Evolutionary conservation across 257 asterid genomes (phyloP), one percentile per base, ranked within the genome.

Genomic region (Solanum sejunctum): DNA sequence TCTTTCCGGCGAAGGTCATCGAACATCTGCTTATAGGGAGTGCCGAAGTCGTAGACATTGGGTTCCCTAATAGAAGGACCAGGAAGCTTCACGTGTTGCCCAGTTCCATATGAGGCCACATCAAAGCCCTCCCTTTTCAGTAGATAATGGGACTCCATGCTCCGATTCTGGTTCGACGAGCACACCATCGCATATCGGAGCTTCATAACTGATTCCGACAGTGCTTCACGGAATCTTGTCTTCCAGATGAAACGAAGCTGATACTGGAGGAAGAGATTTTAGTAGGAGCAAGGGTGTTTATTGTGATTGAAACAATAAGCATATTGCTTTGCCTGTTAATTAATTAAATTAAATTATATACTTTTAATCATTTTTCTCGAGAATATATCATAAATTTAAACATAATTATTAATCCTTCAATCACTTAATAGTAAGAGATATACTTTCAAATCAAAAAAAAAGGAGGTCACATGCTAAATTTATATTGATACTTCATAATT

Each of bases 51-150:
- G 88, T 97, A 97, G 80, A 97, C 98, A 72, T 97, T 95, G 69
- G 99, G 99, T 88, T 97, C 99, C 84, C 99, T 88, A 87, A 95
- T 90, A 72, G 99, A 97, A 85, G 99, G 99, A 52, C 99, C 99
- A 63, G 99, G 99, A 43, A 95, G 98, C 94, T 97, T 97, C 51
- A 97, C 99, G 92, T 95, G 99, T 84, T 95, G 98, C 85, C 99
- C 99, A 28, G 99, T 97, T 10, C 98, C 99, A 87, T 97, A 97
- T 4, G 99, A 97, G 10, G 93, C 93, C 69, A 97, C 98, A 85
- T 94, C 97, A 85, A 97, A 89, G 10, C 98, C 98, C 89, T 95
- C 98, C 75, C 95, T 90, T 90, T 95, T 94, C 82, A 97, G 92
- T 77, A 95, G 87, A 23, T 86, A 91, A 90, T 97, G 99, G 28